Evolutionary conservation across 768 basidiomycete species (phyloP).

Genomic region (Mrakia frigida): DNA sequence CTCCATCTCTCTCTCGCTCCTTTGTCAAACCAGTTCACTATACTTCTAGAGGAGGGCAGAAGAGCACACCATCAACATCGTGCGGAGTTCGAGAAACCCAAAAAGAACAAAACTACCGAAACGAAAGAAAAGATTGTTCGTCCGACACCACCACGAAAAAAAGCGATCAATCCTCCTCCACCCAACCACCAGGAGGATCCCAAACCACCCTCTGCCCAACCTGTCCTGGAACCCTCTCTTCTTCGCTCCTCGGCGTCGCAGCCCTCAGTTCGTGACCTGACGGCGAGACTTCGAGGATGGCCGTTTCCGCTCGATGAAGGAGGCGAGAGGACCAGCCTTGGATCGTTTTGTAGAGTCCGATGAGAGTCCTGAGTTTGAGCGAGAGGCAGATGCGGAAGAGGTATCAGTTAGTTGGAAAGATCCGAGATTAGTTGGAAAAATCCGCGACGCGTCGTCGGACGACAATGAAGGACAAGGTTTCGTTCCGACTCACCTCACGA

Average conservation of each 20-base stretch:
- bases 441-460: too few species aligned
- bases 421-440: too few species aligned
- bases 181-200: constrained; percentile 1
- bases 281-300: constrained; percentile 24
- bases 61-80: too few species aligned
- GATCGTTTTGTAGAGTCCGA: constrained; percentile 8
- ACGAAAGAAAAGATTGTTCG: too few species aligned
- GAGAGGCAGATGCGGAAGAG: neutral
- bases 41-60: too few species aligned
- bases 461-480: neutral
- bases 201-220: neutral
- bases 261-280: neutral
- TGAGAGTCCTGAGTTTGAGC: neutral
- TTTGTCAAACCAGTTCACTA: too few species aligned
- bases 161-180: neutral
- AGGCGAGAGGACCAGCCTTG: neutral
- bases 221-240: neutral
- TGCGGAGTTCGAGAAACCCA: too few species aligned
- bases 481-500: neutral
- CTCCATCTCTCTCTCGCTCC: too few species aligned
- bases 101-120: too few species aligned
- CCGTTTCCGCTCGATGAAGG: constrained; percentile 23
- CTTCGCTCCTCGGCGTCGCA: neutral
- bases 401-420: too few species aligned
- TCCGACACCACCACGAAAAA: too few species aligned